Base-by-base conservation (phyloP, 768 basidiomycete genomes). In the Mycena galericulata region DNA sequence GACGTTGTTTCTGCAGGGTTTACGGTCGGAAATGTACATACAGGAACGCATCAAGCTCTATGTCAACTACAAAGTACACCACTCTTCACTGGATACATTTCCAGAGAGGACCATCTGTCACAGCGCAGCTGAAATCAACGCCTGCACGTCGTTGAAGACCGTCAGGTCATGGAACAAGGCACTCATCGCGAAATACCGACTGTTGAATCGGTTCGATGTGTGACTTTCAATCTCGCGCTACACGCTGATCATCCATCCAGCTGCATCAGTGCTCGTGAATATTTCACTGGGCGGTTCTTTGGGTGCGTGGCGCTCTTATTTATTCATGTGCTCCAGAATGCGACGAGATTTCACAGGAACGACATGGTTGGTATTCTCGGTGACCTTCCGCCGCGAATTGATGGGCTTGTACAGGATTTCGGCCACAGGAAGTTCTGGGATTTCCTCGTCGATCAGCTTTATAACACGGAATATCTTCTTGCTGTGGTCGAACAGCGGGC, bases 211-310 rank as follows among this genome's bases (percentile, higher is more conserved):
- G 80, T 80, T 34, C 18, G 67, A 4, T 5, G 41, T 62, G 36
- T 49, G 14, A 12, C 34, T 46, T 27, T 60, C 14, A 46, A 7
- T 29, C 9, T n/a, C 12, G 0, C 40, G 2, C 45, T 12, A 22
- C 17, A 26, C 29, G 11, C 61, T 54, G 15, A 56, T 72, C 22
- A 6, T 2, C 11, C 14, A 12, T 18, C 26, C 53, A 83, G 82
- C 38, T 83, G 82, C 49, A 82, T 83, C 50, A 73, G 78, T 50
- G 80, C 81, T 7, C 76, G 82, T 14, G 73, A 75, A 10, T 80
- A 76, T 69, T 82, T 83, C 62, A 78, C 80, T 6, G 79, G 79
- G 63, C 77, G 79, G 11, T 83, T 83, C 67, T 83, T 82, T 46
- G 81, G 80, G 82, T 83, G 64, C 40, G 79, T 75, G 24, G 38